Percentiles rank a stretch among this genome's conserved stretches.
phyloP scores from a whole-genome alignment of 768 basidiomycete genomes.

The Phanerochaete sordida region DNA sequence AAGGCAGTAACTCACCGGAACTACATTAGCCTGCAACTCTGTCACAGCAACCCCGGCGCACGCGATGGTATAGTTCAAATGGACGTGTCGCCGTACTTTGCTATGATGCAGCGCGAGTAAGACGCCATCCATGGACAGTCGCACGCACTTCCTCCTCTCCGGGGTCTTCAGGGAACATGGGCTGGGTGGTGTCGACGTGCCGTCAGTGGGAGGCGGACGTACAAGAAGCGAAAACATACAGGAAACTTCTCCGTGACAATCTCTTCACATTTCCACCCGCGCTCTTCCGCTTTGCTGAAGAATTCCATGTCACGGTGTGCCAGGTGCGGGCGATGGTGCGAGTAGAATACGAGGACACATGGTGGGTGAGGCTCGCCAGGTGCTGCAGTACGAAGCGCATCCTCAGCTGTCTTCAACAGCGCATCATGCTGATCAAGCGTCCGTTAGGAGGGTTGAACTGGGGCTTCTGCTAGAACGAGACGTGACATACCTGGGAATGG shows the following conservation, averaged over 20 bases:
- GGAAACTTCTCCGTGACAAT: slow-evolving; percentile 62
- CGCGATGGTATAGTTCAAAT: too few relatives aligned
- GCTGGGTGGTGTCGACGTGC: too few relatives aligned
- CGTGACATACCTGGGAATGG: slow-evolving; percentile 71
- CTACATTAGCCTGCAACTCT: too few relatives aligned
- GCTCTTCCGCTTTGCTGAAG: slow-evolving; percentile 56
- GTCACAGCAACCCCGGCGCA: too few relatives aligned
- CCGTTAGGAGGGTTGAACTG: slow-evolving; percentile 1
- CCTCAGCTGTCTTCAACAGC: slow-evolving; percentile 70
- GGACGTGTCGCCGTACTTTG: too few relatives aligned
- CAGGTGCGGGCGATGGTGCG: slow-evolving; percentile 83
- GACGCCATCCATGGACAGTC: slow-evolving; percentile 83
- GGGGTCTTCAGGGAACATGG: slow-evolving; percentile 88
- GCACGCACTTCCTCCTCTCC: slow-evolving; percentile 75
- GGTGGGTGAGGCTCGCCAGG: slow-evolving; percentile 22
- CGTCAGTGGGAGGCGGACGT: not conserved
- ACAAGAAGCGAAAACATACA: too few relatives aligned
- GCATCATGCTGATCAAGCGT: slow-evolving; percentile 65
- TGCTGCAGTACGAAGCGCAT: slow-evolving; percentile 21
- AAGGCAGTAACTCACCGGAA: too few relatives aligned
- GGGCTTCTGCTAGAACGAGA: not conserved
- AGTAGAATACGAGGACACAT: slow-evolving; percentile 78
- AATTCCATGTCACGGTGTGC: slow-evolving; percentile 82
- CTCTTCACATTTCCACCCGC: slow-evolving; percentile 73
- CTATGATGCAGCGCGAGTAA: slow-evolving; percentile 30